Base-by-base conservation (phyloP, 129 eudicot species). In the Silybum marianum region DNA sequence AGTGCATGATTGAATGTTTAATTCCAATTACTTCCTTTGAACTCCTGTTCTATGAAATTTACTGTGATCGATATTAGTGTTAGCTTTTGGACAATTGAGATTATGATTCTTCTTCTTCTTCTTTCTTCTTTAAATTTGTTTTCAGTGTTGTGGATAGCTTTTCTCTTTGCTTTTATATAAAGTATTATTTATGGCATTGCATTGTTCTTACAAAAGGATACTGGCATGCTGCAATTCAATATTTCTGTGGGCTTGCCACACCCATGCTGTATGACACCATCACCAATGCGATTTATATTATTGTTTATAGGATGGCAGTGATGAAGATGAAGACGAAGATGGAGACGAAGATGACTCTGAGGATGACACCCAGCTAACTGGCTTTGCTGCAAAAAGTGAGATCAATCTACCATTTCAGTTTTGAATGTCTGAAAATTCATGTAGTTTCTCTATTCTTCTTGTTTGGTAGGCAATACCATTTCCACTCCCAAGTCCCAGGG, bases 311-410 rank as follows among this genome's bases (percentile, higher is more conserved):
- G 89, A 83, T 86, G 91, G 38, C 72, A 80, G 80, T 25, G 97
- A 88, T 38, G 91, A 89, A 24, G 95, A 87, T 3, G 85, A 38
- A 38, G 90, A 86, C 10, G 91, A 84, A 0, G 89, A 86, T 0
- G 94, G 85, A 0, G 91, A 86, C 13, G 91, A 93, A 0, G 91
- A 91, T 24, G 89, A 85, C 38, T 73, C 83, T 38, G 92, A 89
- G 40, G 90, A 90, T 76, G 88, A 87, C 58, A 26, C 78, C 23
- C 68, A 86, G 10, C 84, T 68, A 5, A 82, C 72, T 23, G 97
- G 97, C 46, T 67, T 88, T 73, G 93, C 89, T 78, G 95, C 95
- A 51, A 87, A 90, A 90, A 91, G 99, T 96, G 91, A 84, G 89
- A 72, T 60, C 13, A 40, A 23, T 78, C 32, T 79, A 14, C 58